Percentiles rank a stretch among this genome's conserved stretches.
Conservation (phyloP, 345 rosid species). For the thale cress (Arabidopsis thaliana) region DNA sequence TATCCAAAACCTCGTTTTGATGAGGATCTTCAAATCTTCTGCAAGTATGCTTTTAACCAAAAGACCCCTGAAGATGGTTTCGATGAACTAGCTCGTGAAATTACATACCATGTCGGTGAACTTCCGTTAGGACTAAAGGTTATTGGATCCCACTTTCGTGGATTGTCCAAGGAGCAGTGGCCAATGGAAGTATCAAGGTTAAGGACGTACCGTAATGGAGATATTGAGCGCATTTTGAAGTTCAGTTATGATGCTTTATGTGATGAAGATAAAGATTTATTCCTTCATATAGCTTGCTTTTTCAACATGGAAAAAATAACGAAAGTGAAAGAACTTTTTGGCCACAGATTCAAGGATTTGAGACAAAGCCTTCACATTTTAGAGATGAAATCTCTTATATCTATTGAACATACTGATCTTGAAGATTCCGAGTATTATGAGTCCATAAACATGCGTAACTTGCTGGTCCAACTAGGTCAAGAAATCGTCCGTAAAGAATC, state of each 20-base stretch:
- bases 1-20: not conserved
- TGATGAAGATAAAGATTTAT: conserved; percentile 29
- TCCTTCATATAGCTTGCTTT: conserved; percentile 48
- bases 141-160: conserved; percentile 28
- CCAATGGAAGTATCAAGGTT: conserved; percentile 13
- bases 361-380: conserved; percentile 5
- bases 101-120: conserved; percentile 8
- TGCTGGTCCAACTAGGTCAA: conserved; percentile 39
- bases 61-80: not conserved
- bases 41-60: conserved; percentile 7
- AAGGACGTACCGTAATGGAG: not conserved
- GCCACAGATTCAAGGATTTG: not conserved
- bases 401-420: not conserved
- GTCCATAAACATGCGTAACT: conserved; percentile 28
- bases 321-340: not conserved
- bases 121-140: conserved; percentile 45
- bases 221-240: conserved; percentile 26
- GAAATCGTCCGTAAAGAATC: conserved; percentile 30
- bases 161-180: conserved; percentile 19
- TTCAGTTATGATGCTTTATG: conserved; percentile 46
- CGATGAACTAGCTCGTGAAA: not conserved
- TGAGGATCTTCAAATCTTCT: conserved; percentile 9
- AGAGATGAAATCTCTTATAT: conserved; percentile 30
- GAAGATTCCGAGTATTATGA: not conserved
- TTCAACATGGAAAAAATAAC: not conserved